Evolutionary conservation across 257 asterid genomes (phyloP), one percentile per base, ranked within the genome.

Genomic region (Ilex asprella): DNA sequence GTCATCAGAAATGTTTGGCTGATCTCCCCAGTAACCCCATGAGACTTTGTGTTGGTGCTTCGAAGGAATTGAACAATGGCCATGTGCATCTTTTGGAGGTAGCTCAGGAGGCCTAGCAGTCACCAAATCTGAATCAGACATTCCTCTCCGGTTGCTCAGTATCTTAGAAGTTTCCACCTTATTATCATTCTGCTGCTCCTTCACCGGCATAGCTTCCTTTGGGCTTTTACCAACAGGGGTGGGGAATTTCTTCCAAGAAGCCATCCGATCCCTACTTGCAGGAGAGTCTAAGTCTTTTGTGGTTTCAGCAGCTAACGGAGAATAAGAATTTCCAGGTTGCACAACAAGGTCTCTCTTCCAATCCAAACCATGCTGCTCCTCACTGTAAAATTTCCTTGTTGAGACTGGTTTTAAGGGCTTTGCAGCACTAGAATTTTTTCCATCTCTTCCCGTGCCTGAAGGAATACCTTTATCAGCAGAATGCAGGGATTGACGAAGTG

Each of bases 11-110:
- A 69, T 56, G 69, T 78, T 79, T 27, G 93, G 92, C 70, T 85
- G 97, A 79, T 89, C 99, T 56, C 91, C 95, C 96, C 99, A 85
- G 64, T 92, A 80, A 52, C 99, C 97, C 95, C 95, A 79, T 12
- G 97, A 84, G 60, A 74, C 74, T 76, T 84, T 87, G 62, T 75
- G 90, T 46, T 77, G 96, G 75, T 87, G 96, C 81, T 80, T 87
- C 49, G 78, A 66, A 49, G 74, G 71, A 39, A 59, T 55, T 29
- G 76, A 71, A 57, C 86, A 62, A 21, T 78, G 82, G 50, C 64
- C 81, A 35, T 61, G 79, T 30, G 81, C 59, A 74, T 93, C 97
- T 66, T 81, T 89, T 67, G 84, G 75, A 66, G 78, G 78, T 31
- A 67, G 58, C 70, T 88, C 92, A 11, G 83, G 71, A 60, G 78